A percentile compares a stretch with the other conserved stretches of the same genome.
Conservation (phyloP, 2,329 filamentous ascomycete species). For the Xylariales sp. region DNA sequence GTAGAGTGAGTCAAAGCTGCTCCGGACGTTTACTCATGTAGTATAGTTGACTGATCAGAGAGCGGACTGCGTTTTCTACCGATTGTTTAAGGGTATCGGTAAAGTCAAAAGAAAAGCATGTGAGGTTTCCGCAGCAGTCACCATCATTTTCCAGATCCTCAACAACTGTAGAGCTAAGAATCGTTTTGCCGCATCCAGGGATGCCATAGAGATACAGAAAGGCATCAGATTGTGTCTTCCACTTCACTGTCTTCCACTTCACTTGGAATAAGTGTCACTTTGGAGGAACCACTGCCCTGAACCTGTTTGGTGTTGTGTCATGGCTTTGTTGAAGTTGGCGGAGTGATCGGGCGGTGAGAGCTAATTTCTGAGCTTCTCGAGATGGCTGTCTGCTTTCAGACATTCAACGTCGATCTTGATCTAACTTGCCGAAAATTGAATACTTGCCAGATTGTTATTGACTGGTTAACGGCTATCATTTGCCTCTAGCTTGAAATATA, state of each 20-base stretch:
- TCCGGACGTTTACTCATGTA: slow-evolving; percentile 14
- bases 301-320: slow-evolving; percentile 22
- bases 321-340: slow-evolving; percentile 24
- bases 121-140: not conserved
- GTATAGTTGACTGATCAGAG: slow-evolving; percentile 31
- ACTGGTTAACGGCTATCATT: not conserved
- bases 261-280: slow-evolving; percentile 20
- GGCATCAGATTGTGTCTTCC: slow-evolving; percentile 25
- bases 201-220: slow-evolving; percentile 34
- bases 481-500: not conserved
- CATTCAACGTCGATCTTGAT: not conserved
- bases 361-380: slow-evolving; percentile 10
- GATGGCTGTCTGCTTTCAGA: not conserved
- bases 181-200: slow-evolving; percentile 38
- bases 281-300: slow-evolving; percentile 32
- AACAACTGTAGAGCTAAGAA: slow-evolving; percentile 33
- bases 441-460: not conserved
- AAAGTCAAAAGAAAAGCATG: slow-evolving; percentile 36
- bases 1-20: slow-evolving; percentile 21
- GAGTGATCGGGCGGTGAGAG: not conserved
- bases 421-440: too few relatives aligned
- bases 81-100: slow-evolving; percentile 31
- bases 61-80: slow-evolving; percentile 29
- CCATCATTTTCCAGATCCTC: slow-evolving; percentile 16
- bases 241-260: too few relatives aligned